Evolutionary conservation across 805 yeast species (phyloP), one percentile per base, ranked within the genome.

Genomic region (Pichia paraexigua): DNA sequence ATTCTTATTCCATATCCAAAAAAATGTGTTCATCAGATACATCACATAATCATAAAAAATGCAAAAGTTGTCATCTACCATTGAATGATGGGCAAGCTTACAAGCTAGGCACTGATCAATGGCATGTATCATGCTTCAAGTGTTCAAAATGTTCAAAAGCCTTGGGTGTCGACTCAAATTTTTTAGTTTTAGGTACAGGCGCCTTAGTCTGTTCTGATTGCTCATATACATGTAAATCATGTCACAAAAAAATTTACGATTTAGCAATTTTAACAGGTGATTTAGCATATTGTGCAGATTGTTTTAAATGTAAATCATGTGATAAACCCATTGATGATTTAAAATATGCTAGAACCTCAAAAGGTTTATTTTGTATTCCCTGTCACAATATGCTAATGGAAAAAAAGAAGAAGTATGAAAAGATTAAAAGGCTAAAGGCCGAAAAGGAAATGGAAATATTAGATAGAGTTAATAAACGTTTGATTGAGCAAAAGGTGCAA

Each of bases 241-340:
- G 99, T 73, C 79, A 81, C 46, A 85, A 84, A 63, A 87, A 88
- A 65, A 94, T 92, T 56, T 92, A 87, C 59, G 97, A 92, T 65
- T 75, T 89, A 72, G 98, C 99, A 15, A 91, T 94, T 30, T 73
- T 92, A 35, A 90, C 98, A 1, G 96, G 97, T 25, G 95, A 94
- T 60, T 92, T 87, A 64, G 97, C 98, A 3, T 94, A 88, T 66
- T 94, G 98, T 66, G 80, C 95, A 10, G 75, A 76, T 47, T 92
- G 99, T 67, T 94, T 92, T 71, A 82, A 82, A 60, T 92, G 99
- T 67, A 80, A 92, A 47, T 83, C 87, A 59, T 92, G 99, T 71
- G 83, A 85, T 64, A 79, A 79, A 55, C 83, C 84, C 52, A 92
- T 92, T 55, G 95, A 86, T 62, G 96, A 92, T 68, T 71, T 91